A percentile compares a stretch with the other conserved stretches of the same genome.
Evolutionary conservation across 305 asterid species (phyloP).

Genomic region (Fraxinus sp.): DNA sequence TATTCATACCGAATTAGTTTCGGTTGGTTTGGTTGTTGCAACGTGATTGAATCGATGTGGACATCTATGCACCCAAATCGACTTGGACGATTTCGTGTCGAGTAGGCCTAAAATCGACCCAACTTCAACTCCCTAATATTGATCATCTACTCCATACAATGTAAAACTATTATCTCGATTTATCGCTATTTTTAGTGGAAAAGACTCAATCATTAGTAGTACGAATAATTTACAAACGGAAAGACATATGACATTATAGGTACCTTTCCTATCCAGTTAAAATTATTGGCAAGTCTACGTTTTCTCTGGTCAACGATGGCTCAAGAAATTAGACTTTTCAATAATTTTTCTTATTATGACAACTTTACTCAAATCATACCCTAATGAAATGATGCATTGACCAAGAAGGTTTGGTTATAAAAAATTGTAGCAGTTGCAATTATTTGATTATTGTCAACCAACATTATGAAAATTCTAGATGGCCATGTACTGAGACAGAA

Average conservation of each 20-base stretch:
- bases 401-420: neutral
- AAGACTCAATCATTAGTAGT: neutral
- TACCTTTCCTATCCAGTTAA: neutral
- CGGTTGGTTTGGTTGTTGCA: neutral
- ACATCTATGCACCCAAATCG: neutral
- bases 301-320: neutral
- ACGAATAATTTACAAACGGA: neutral
- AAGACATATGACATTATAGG: neutral
- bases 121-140: neutral
- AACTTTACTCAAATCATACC: neutral
- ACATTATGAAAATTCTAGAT: neutral
- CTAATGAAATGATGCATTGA: neutral
- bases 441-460: neutral
- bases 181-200: neutral
- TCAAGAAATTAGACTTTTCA: neutral
- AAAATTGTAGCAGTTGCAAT: neutral
- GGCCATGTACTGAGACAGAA: neutral
- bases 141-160: neutral
- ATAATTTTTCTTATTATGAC: neutral
- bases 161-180: neutral
- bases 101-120: neutral
- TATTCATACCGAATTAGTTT: neutral
- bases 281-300: neutral
- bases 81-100: neutral
- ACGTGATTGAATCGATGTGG: neutral